A percentile compares a stretch with the other conserved stretches of the same genome.
phyloP scores from a whole-genome alignment of 192 early-diverging fungal species.

The Phycomyces nitens region DNA sequence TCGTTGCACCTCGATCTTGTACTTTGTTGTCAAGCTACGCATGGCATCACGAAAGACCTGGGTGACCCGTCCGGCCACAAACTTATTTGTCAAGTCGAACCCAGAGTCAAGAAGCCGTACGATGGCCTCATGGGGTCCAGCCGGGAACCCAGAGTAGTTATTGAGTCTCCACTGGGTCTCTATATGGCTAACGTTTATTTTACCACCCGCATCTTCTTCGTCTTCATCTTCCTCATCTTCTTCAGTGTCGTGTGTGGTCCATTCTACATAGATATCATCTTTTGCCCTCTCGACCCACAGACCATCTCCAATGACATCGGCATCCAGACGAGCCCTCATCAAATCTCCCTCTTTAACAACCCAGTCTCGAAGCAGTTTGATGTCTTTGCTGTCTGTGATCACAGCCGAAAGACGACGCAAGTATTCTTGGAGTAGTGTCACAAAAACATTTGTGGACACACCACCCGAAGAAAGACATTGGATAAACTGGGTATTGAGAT shows the following conservation, averaged over 20 bases:
- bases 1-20: slow-evolving; percentile 17
- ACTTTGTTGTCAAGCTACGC: slow-evolving; percentile 22
- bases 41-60: slow-evolving; percentile 15
- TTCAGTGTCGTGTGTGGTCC: too few relatives aligned
- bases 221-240: too few relatives aligned
- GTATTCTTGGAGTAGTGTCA: slow-evolving; percentile 25
- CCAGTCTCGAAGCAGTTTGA: slow-evolving; percentile 23
- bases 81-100: slow-evolving; percentile 28
- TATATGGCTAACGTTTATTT: too few relatives aligned
- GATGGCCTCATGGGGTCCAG: slow-evolving; percentile 9
- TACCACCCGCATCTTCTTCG: background rate
- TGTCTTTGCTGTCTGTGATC: slow-evolving; percentile 16
- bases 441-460: slow-evolving; percentile 18
- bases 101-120: slow-evolving; percentile 34
- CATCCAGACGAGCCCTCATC: slow-evolving; percentile 15
- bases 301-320: background rate
- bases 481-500: slow-evolving; percentile 35
- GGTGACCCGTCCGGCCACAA: slow-evolving; percentile 23
- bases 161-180: background rate
- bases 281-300: slow-evolving; percentile 6
- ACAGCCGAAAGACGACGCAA: slow-evolving; percentile 8
- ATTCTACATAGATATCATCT: slow-evolving; percentile 1
- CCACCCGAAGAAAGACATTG: slow-evolving; percentile 25
- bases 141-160: slow-evolving; percentile 21
- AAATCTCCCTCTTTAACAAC: slow-evolving; percentile 10